Base-by-base conservation (phyloP, 306 rosid genomes). In the Coriaria nepalensis region DNA sequence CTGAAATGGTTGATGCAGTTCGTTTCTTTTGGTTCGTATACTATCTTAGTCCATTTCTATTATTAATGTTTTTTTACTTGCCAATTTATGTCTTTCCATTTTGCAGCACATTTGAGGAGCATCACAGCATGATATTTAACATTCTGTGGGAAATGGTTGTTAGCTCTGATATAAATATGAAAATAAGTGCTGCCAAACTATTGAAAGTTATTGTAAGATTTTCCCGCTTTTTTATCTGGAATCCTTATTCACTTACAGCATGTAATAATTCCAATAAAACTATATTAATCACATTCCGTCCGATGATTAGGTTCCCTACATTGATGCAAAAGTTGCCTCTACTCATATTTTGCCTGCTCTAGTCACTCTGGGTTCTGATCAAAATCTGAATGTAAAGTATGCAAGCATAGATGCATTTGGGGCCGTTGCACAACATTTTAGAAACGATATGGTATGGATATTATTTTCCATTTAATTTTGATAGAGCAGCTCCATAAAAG, bases 131-230 rank as follows among this genome's bases (percentile, higher is more conserved):
- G 82, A 68, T 90, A 45, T 77, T 90, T 66, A 79, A 81, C 61
- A 79, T 90, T 58, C 80, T 85, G 37, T 90, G 95, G 98, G 98
- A 90, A 76, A 85, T 90, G 98, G 94, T 90, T 59, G 95, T 90
- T 55, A 79, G 87, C 78, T 70, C 94, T 37, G 74, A 78, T 35
- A 46, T 68, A 51, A 70, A 71, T 67, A 70, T 88, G 93, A 88
- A 88, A 76, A 68, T 77, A 69, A 73, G 71, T 48, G 97, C 97
- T 0, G 92, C 95, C 56, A 74, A 75, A 64, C 68, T 90, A 61
- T 73, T 90, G 64, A 81, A 75, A 90, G 85, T 69, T 67, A 76
- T 77, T 69, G 98, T 90, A 65, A 75, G 95, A 57, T 29, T 58
- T 33, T 49, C 20, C 49, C 40, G 3, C 29, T 20, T 20, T 20